These are phyloP conservation scores for Aspergillus nomiae DNA, from an alignment of 2,329 filamentous ascomycete species.

Conservation along the genomic window DNA sequence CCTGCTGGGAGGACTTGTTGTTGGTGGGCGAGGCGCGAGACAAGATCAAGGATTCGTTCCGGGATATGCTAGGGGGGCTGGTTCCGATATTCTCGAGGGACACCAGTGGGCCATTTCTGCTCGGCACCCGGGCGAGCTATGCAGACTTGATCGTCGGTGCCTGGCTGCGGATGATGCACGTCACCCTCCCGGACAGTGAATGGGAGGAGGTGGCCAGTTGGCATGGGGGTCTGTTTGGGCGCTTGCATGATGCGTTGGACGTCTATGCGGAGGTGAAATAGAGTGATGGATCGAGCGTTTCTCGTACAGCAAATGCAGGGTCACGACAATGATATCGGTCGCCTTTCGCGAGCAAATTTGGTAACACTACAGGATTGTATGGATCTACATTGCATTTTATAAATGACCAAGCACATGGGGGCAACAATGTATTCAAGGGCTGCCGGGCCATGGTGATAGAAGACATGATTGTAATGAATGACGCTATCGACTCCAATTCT, in stretches of 20 bases:
- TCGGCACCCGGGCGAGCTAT: slow-evolving; percentile 51
- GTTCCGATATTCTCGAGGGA: slow-evolving; percentile 45
- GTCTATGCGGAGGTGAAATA: slow-evolving; percentile 39
- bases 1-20: slow-evolving; percentile 42
- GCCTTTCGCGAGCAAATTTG: too few species aligned
- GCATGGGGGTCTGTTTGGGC: slow-evolving; percentile 55
- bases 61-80: slow-evolving; percentile 45
- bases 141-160: slow-evolving; percentile 61
- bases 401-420: too few species aligned
- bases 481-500: too few species aligned
- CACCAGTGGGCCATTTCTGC: slow-evolving; percentile 50
- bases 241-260: slow-evolving; percentile 51
- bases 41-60: slow-evolving; percentile 44
- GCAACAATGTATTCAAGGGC: too few species aligned
- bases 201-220: slow-evolving; percentile 53
- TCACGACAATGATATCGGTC: too few species aligned
- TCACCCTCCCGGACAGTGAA: slow-evolving; percentile 46
- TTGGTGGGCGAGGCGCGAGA: slow-evolving; percentile 44
- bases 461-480: too few species aligned
- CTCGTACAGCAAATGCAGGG: too few species aligned
- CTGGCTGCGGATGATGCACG: slow-evolving; percentile 55
- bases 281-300: too few species aligned
- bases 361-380: too few species aligned
- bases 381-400: too few species aligned
- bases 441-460: too few species aligned